Evolutionary conservation across 768 basidiomycete species (phyloP).

Genomic region (Phanerochaete sordida): DNA sequence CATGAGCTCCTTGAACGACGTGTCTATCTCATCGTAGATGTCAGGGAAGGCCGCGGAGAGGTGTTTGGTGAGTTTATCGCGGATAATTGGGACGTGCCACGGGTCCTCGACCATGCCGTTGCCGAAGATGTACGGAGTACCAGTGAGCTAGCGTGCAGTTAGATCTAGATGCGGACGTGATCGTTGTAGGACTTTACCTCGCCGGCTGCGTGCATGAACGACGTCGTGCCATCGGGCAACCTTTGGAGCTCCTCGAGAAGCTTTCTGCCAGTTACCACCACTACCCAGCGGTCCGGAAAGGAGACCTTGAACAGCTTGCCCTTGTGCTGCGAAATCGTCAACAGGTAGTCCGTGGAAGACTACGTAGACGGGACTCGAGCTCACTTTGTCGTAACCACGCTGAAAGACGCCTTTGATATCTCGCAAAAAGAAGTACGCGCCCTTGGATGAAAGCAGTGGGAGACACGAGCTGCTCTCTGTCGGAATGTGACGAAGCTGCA

Average conservation of each 20-base stretch:
- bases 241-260: constrained; percentile 49
- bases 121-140: constrained; percentile 5
- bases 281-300: constrained; percentile 42
- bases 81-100: constrained; percentile 7
- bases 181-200: constrained; percentile 29
- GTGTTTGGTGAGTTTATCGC: neutral
- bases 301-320: constrained; percentile 40
- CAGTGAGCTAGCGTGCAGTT: neutral
- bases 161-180: neutral
- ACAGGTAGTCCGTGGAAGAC: neutral
- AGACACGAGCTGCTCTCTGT: constrained; percentile 20
- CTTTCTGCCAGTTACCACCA: constrained; percentile 39
- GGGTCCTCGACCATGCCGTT: neutral
- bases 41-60: constrained; percentile 14
- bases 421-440: constrained; percentile 5
- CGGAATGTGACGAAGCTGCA: constrained; percentile 19
- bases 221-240: constrained; percentile 41
- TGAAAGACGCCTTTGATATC: constrained; percentile 9
- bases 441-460: constrained; percentile 19
- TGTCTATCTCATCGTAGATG: constrained; percentile 18
- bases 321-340: constrained; percentile 1
- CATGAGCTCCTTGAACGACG: constrained; percentile 19
- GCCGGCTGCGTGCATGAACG: constrained; percentile 36
- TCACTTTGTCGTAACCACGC: constrained; percentile 19
- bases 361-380: neutral